phyloP scores from a whole-genome alignment of 192 early-diverging fungal species.

The Linderina pennispora region DNA sequence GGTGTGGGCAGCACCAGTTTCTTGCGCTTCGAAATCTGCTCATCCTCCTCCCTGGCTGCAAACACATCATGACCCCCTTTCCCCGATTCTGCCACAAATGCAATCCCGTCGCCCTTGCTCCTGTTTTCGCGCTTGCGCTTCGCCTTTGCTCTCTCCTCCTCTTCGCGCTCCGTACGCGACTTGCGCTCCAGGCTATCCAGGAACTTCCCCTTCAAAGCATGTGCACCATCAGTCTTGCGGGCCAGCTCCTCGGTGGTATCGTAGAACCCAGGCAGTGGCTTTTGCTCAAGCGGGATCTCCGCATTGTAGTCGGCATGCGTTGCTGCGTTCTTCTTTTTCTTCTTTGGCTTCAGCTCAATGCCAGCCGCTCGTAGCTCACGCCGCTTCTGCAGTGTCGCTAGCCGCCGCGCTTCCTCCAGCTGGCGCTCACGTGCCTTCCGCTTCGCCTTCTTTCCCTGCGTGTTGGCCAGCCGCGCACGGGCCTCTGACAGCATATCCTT shows the following conservation, averaged over 20 bases:
- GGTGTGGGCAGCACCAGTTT: constrained; percentile 82
- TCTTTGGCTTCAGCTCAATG: constrained; percentile 71
- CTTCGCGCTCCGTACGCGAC: constrained; percentile 74
- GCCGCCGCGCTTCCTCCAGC: constrained; percentile 88
- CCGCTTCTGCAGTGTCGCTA: constrained; percentile 87
- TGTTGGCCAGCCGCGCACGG: constrained; percentile 96
- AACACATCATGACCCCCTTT: constrained; percentile 27
- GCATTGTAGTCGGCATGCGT: constrained; percentile 87
- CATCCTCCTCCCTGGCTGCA: constrained; percentile 53
- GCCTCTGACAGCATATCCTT: constrained; percentile 99
- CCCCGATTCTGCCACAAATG: constrained; percentile 49
- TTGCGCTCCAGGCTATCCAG: constrained; percentile 84
- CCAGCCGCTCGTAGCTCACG: constrained; percentile 96
- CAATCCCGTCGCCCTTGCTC: constrained; percentile 43
- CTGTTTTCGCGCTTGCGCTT: constrained; percentile 61
- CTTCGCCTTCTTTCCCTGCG: constrained; percentile 99
- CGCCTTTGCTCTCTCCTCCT: constrained; percentile 72
- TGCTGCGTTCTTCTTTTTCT: constrained; percentile 55
- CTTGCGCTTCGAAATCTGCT: constrained; percentile 66
- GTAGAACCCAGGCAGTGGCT: constrained; percentile 85
- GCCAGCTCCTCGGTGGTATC: constrained; percentile 83
- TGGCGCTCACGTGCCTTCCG: constrained; percentile 97
- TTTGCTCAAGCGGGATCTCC: constrained; percentile 92
- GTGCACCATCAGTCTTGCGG: constrained; percentile 48
- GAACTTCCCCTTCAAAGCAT: constrained; percentile 60